Base-by-base conservation (phyloP, 176 grass and related monocot genomes). In the Aegilops bicornis region DNA sequence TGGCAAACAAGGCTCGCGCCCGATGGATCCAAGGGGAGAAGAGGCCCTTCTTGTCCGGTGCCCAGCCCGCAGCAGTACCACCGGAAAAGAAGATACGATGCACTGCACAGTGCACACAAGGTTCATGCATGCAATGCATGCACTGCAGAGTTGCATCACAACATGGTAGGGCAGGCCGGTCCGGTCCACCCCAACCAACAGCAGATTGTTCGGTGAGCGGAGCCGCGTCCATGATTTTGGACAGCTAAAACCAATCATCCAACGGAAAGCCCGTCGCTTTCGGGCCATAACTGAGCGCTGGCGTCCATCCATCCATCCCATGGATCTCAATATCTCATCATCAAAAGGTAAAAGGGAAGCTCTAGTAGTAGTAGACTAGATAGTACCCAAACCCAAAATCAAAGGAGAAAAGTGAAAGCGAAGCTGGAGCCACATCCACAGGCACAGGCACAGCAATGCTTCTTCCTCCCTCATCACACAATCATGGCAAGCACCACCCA, bases 211-310 rank as follows among this genome's bases (percentile, higher is more conserved):
- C 54, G 90, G 77, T 82, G 82, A 88, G 79, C 79, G 47, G 54
- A 19, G 54, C 54, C 7, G 54, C 54, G 19, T 90, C 80, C 65
- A 59, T 22, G 71, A 82, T 85, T 17, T 20, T 7, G 63, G 90
- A 91, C 90, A 88, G 82, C 82, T 91, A 78, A 91, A 91, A 36
- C 32, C 72, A 88, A 85, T 91, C 78, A 78, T 78, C 54, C 14
- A 70, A 69, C 68, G 76, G 24, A 60, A 60, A 17, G 15, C 58
- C 36, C 23, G 78, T 82, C 70, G 70, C 77, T 85, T 70, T 81
- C 77, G 54, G 19, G 33, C 35, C 35, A 37, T 37, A 37, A 37
- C 35, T 37, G 35, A 37, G 35, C 35, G 35, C 35, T 37, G 6
- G 35, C 35, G 7, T 37, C 35, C 35, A 37, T 37, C 35, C 35